Evolutionary conservation across 768 basidiomycete species (phyloP).

Genomic region (Xerocomus spinulosus): DNA sequence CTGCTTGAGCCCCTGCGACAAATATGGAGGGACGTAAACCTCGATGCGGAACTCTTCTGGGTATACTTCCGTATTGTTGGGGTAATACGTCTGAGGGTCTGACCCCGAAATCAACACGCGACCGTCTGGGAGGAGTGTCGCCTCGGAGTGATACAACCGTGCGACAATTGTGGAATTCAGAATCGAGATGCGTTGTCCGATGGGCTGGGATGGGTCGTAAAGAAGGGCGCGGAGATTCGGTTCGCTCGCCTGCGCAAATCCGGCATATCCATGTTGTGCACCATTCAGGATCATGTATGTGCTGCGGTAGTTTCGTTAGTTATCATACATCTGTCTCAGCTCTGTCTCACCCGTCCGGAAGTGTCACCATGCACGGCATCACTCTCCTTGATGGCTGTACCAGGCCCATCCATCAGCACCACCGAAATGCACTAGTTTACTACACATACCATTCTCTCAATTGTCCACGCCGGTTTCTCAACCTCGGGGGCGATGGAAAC

Average conservation of each 20-base stretch:
- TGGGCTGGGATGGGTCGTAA: conserved; percentile 60
- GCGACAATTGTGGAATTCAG: conserved; percentile 65
- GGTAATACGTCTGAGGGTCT: conserved; percentile 53
- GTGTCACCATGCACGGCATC: conserved; percentile 68
- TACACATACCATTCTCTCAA: conserved; percentile 71
- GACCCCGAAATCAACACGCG: conserved; percentile 74
- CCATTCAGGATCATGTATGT: conserved; percentile 76
- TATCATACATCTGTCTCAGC: background rate
- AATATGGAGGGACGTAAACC: conserved; percentile 86
- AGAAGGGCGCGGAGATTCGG: conserved; percentile 64
- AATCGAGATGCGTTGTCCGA: conserved; percentile 60
- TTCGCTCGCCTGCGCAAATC: conserved; percentile 63
- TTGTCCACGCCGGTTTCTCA: conserved; percentile 54
- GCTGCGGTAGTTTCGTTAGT: conserved; percentile 38
- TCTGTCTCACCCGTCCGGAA: conserved; percentile 40
- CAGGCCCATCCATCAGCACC: background rate
- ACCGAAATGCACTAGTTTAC: background rate
- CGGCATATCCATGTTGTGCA: conserved; percentile 62
- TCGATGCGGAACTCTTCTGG: conserved; percentile 76
- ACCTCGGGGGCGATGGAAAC: conserved; percentile 64
- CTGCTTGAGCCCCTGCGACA: conserved; percentile 55
- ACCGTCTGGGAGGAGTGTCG: conserved; percentile 69
- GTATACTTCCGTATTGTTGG: conserved; percentile 39
- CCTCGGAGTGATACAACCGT: conserved; percentile 76
- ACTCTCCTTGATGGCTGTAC: conserved; percentile 67